Evolutionary conservation across 768 basidiomycete genomes (phyloP).

Genomic region (Hericium rajendrae): DNA sequence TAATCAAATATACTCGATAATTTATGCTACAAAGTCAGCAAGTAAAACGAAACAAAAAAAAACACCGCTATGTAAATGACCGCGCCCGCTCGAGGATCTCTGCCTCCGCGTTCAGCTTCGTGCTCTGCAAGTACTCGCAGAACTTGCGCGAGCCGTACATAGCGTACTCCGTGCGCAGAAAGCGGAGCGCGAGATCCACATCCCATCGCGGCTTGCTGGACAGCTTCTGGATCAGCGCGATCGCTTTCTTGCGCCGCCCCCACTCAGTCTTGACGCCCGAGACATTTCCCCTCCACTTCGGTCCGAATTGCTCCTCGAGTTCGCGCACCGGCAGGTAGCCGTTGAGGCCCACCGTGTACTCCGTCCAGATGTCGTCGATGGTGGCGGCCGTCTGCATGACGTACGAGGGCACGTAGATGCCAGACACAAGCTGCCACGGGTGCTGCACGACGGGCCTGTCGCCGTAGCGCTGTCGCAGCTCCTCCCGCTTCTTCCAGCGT

Average conservation of each 20-base stretch:
- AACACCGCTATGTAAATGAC: too few species aligned
- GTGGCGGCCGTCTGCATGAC: neutral
- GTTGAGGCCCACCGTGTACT: neutral
- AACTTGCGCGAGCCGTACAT: too few species aligned
- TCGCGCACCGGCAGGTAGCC: neutral
- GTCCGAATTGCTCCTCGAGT: neutral
- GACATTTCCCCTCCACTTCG: neutral
- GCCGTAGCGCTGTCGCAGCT: neutral
- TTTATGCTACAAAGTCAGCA: too few species aligned
- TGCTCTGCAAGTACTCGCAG: too few species aligned
- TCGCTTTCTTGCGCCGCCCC: neutral
- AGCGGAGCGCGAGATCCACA: too few species aligned
- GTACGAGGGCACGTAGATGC: neutral
- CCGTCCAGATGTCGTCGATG: neutral
- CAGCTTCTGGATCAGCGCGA: too few species aligned
- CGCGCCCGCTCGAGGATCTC: too few species aligned
- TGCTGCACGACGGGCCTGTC: neutral
- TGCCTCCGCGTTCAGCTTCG: too few species aligned
- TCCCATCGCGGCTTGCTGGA: too few species aligned
- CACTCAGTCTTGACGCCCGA: neutral
- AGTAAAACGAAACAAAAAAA: too few species aligned
- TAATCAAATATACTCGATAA: too few species aligned
- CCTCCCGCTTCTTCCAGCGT: neutral
- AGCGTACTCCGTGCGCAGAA: too few species aligned
- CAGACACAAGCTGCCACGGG: neutral